phyloP scores from a whole-genome alignment of 331 rosid genomes.

The Telfairia occidentalis region DNA sequence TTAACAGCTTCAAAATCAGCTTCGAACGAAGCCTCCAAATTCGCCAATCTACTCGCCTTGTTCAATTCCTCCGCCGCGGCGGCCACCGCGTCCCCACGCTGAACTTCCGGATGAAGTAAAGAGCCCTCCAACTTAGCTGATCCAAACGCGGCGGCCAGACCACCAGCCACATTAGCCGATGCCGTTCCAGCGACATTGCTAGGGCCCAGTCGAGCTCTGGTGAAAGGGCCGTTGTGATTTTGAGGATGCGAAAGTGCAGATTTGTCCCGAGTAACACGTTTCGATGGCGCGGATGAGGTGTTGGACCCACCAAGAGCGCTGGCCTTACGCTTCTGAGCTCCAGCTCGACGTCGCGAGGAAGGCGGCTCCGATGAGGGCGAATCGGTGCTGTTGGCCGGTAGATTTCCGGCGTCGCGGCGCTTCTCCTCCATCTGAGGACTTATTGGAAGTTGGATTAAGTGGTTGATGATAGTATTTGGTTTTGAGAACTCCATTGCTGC shows the following conservation, averaged over 20 bases:
- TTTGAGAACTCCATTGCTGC: neutral
- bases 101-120: conserved; percentile 5
- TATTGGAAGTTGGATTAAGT: conserved; percentile 8
- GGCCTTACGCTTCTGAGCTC: conserved; percentile 62
- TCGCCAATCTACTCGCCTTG: conserved; percentile 47
- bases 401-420: conserved; percentile 50
- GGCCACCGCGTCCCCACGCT: conserved; percentile 21
- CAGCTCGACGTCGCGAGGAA: conserved; percentile 63
- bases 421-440: conserved; percentile 62
- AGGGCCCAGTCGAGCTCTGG: conserved; percentile 92
- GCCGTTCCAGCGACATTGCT: conserved; percentile 20
- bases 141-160: conserved; percentile 1
- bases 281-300: conserved; percentile 61
- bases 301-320: conserved; percentile 30
- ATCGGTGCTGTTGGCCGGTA: conserved; percentile 33
- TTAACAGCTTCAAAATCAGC: conserved; percentile 61
- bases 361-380: conserved; percentile 60
- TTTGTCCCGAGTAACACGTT: conserved; percentile 80
- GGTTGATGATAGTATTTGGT: neutral
- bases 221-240: conserved; percentile 75
- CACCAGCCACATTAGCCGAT: conserved; percentile 12
- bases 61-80: conserved; percentile 36
- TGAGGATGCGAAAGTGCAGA: conserved; percentile 38
- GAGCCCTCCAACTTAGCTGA: conserved; percentile 29
- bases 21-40: conserved; percentile 56